Evolutionary conservation across 2,329 filamentous ascomycete species (phyloP).

Genomic region (Ophiostoma himal-ulmi): DNA sequence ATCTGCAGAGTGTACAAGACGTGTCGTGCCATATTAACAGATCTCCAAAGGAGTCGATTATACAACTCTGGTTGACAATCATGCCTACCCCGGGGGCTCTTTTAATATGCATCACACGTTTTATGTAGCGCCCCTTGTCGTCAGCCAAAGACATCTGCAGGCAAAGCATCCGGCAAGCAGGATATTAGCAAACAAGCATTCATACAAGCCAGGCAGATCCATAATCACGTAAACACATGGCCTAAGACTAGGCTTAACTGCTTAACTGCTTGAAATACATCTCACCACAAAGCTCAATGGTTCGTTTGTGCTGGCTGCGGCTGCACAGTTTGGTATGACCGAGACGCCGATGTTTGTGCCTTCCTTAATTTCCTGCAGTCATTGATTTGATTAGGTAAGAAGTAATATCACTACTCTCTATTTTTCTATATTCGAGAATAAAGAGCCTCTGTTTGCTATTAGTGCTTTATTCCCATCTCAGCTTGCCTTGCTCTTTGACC

Average conservation of each 20-base stretch:
- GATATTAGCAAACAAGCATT: background rate
- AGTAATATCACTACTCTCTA: too few species aligned
- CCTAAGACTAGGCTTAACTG: too few species aligned
- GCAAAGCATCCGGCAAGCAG: background rate
- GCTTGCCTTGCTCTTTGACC: background rate
- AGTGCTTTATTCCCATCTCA: background rate
- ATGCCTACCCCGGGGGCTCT: background rate
- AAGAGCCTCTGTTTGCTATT: background rate
- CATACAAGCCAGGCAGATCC: too few species aligned
- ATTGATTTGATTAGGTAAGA: too few species aligned
- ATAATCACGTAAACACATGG: too few species aligned
- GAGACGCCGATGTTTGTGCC: background rate
- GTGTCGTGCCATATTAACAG: background rate
- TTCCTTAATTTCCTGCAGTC: background rate
- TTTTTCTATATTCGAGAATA: background rate
- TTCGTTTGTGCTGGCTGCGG: background rate
- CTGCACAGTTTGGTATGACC: background rate
- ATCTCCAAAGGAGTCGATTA: background rate
- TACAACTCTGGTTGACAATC: background rate
- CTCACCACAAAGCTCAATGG: background rate
- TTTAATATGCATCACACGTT: background rate
- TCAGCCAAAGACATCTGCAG: background rate
- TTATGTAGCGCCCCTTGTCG: conserved; percentile 4
- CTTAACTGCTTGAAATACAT: background rate
- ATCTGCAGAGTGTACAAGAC: background rate